Conservation (phyloP, 2,329 filamentous ascomycete species). For the Talaromyces pinophilus region DNA sequence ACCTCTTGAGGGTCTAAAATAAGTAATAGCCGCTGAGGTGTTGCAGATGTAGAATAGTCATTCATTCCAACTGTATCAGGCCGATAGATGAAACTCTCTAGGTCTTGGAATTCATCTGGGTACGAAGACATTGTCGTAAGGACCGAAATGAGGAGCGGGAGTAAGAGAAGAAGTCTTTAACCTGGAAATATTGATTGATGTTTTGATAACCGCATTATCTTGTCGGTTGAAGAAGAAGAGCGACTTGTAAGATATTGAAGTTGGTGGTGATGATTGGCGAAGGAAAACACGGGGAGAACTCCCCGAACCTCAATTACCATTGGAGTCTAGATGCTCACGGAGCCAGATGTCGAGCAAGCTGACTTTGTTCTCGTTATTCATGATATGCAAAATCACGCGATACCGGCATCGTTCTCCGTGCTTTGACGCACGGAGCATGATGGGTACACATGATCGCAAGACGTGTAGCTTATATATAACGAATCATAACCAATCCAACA, state of each 20-base stretch:
- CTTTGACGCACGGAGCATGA: too few relatives aligned
- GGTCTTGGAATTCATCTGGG: too few relatives aligned
- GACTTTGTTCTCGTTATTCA: neutral
- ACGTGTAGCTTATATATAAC: neutral
- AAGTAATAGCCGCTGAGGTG: neutral
- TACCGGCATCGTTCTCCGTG: too few relatives aligned
- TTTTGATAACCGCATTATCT: too few relatives aligned
- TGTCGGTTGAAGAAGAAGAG: too few relatives aligned
- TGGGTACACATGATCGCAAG: neutral
- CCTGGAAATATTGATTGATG: too few relatives aligned
- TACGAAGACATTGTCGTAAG: too few relatives aligned
- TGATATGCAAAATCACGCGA: neutral
- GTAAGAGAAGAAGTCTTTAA: too few relatives aligned
- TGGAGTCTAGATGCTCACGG: neutral
- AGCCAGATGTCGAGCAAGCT: neutral
- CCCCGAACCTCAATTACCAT: neutral
- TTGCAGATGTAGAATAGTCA: neutral
- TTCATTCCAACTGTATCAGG: neutral
- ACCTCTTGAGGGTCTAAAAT: neutral
- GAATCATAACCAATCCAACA: neutral
- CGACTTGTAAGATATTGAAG: too few relatives aligned
- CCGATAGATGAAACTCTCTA: too few relatives aligned
- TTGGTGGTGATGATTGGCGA: too few relatives aligned
- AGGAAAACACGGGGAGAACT: neutral
- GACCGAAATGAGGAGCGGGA: too few relatives aligned